Conservation (phyloP, 192 early-diverging fungal species). For the Rhizoclosmatium sp. region DNA sequence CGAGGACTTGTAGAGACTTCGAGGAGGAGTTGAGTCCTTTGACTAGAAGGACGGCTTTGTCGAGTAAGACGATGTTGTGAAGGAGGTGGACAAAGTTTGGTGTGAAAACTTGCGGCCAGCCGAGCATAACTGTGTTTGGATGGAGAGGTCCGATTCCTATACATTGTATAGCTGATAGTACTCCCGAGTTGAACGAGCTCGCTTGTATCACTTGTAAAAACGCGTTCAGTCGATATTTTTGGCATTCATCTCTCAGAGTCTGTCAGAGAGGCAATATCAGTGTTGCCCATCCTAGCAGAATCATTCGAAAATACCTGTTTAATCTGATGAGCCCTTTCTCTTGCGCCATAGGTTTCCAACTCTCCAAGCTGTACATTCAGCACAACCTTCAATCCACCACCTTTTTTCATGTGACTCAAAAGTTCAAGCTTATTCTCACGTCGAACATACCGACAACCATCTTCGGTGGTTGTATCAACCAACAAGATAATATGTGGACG, state of each 20-base stretch:
- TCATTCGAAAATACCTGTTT: too few relatives aligned
- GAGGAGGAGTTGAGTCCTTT: slow-evolving; percentile 12
- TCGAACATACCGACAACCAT: neutral
- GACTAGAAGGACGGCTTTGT: slow-evolving; percentile 37
- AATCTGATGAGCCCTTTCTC: neutral
- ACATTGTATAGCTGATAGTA: slow-evolving; percentile 33
- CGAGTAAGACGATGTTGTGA: slow-evolving; percentile 9
- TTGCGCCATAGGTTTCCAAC: neutral
- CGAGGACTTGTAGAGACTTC: neutral
- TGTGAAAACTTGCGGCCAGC: slow-evolving; percentile 23
- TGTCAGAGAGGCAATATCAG: neutral
- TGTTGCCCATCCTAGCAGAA: too few relatives aligned
- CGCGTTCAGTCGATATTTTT: slow-evolving; percentile 22
- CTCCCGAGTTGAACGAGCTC: slow-evolving; percentile 12
- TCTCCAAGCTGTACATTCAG: slow-evolving; percentile 5
- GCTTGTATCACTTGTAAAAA: slow-evolving; percentile 34
- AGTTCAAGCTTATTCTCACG: slow-evolving; percentile 25
- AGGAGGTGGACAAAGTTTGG: slow-evolving; percentile 26
- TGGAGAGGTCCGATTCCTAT: slow-evolving; percentile 32
- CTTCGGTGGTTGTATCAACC: slow-evolving; percentile 18
- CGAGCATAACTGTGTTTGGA: slow-evolving; percentile 42
- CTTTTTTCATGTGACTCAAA: slow-evolving; percentile 38
- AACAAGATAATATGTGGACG: slow-evolving; percentile 33
- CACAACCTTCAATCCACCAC: slow-evolving; percentile 16
- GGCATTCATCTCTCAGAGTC: neutral